These are phyloP conservation scores for Mortierella sp. DNA, from an alignment of 371 early-diverging fungal species.

Conservation along the genomic window DNA sequence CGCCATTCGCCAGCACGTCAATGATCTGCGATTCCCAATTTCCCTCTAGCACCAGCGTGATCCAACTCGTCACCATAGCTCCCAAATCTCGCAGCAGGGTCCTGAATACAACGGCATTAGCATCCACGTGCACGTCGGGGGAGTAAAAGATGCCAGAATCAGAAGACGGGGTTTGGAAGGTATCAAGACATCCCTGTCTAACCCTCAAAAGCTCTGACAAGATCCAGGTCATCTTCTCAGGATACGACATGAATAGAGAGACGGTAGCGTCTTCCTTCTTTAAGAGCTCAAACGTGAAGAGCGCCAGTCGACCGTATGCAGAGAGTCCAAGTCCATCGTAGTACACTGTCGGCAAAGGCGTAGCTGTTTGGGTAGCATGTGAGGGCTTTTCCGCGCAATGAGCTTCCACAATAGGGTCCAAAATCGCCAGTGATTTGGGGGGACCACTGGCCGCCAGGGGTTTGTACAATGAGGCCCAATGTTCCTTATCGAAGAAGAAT, in stretches of 20 bases:
- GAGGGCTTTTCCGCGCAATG: slow-evolving; percentile 16
- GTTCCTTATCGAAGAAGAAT: slow-evolving; percentile 49
- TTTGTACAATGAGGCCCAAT: slow-evolving; percentile 47
- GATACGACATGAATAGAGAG: slow-evolving; percentile 44
- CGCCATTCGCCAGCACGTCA: slow-evolving; percentile 9
- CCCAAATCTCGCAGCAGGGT: slow-evolving; percentile 33
- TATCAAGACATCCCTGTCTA: slow-evolving; percentile 47
- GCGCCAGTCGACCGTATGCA: slow-evolving; percentile 61
- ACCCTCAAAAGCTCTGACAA: slow-evolving; percentile 56
- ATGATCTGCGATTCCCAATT: slow-evolving; percentile 36
- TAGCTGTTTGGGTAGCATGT: not conserved
- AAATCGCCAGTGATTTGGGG: slow-evolving; percentile 34
- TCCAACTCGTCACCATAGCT: slow-evolving; percentile 31
- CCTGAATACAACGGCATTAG: slow-evolving; percentile 45
- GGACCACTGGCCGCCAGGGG: slow-evolving; percentile 30
- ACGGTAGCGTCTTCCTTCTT: slow-evolving; percentile 39
- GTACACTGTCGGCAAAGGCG: slow-evolving; percentile 16
- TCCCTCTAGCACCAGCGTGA: slow-evolving; percentile 30
- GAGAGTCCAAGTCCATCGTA: slow-evolving; percentile 69
- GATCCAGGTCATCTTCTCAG: slow-evolving; percentile 55
- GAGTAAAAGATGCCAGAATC: slow-evolving; percentile 41
- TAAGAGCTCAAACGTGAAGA: slow-evolving; percentile 60
- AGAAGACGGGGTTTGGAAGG: slow-evolving; percentile 37
- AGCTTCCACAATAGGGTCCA: slow-evolving; percentile 50
- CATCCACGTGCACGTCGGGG: slow-evolving; percentile 30